Evolutionary conservation across 2,329 filamentous ascomycete genomes (phyloP), one percentile per base, ranked within the genome.

Genomic region (Colletotrichum camelliae): DNA sequence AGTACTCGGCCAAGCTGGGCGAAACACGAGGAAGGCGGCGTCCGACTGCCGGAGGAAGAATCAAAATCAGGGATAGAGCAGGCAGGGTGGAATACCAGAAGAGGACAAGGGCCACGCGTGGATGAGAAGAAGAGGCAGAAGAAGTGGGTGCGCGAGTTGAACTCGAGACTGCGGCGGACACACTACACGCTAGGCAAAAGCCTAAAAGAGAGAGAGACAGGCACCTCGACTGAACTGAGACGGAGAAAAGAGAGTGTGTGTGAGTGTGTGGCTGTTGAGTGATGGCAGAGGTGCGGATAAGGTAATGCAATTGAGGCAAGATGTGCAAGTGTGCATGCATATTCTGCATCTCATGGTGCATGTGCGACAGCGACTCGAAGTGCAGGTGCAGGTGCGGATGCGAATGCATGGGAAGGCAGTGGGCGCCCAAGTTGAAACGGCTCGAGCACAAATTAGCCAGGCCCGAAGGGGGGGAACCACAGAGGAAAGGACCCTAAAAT

Each of bases 41-140:
- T 65, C 70, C 64, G 73, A 75, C 73, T 75, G 70, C 73, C 73
- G 73, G 73, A 75, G 70, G 24, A 60, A 48, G 64, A 35, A 65
- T 67, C 73, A 75, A 65, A 68, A 75, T 75, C 66, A 35, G 73
- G 73, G 27, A 75, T 73, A 75, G 73, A 24, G 58, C 73, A 75
- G 62, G n/a, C 43, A 31, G 73, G 70, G 64, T 68, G 43, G 37
- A 16, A 21, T 13, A 48, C 70, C 57, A 21, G 39, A 73, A 75
- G 37, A 13, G 43, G 70, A 58, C 70, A 75, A 73, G 70, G 64
- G 58, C 70, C 57, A 67, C 35, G 69, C 57, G 27, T 52, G 67
- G 67, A 33, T 15, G 35, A 61, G 35, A 65, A 55, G 52, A 58
- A 71, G 66, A 33, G 37, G 61, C 37, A 39, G 29, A 7, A 33